These are phyloP conservation scores for Hippophae rhamnoides DNA, from an alignment of 306 rosid species.

Conservation along the genomic window DNA sequence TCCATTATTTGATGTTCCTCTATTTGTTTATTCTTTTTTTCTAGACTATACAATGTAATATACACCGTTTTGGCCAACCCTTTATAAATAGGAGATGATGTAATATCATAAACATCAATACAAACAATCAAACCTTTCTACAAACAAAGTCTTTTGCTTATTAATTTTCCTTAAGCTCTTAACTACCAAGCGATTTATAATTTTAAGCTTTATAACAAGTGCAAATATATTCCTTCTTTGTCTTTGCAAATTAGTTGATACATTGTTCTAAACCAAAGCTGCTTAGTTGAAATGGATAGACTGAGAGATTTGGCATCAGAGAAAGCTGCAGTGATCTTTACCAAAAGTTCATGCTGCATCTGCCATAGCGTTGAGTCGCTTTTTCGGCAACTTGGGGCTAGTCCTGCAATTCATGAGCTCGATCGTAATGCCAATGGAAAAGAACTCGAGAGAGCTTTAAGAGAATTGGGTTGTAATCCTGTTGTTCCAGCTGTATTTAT, in stretches of 20 bases:
- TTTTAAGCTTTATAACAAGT: too few species aligned
- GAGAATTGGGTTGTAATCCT: conserved; percentile 76
- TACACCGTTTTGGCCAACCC: conserved; percentile 12
- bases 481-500: conserved; percentile 91
- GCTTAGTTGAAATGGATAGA: conserved; percentile 46
- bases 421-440: conserved; percentile 65
- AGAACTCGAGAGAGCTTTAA: conserved; percentile 80
- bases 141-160: too few species aligned
- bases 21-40: conserved; percentile 15
- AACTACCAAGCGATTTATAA: too few species aligned
- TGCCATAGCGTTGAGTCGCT: conserved; percentile 86
- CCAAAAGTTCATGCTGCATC: conserved; percentile 93
- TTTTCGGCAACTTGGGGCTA: conserved; percentile 88
- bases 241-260: conserved; percentile 61
- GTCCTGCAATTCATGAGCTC: conserved; percentile 87
- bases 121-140: too few species aligned
- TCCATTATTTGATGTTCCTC: conserved; percentile 26
- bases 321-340: conserved; percentile 92
- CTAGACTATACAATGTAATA: conserved; percentile 30
- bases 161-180: too few species aligned
- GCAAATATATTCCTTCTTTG: not conserved
- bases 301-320: conserved; percentile 76
- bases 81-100: too few species aligned
- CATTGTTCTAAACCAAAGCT: conserved; percentile 30
- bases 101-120: too few species aligned